Evolutionary conservation across 2,329 filamentous ascomycete genomes (phyloP).

Genomic region (Aspergillus felis): DNA sequence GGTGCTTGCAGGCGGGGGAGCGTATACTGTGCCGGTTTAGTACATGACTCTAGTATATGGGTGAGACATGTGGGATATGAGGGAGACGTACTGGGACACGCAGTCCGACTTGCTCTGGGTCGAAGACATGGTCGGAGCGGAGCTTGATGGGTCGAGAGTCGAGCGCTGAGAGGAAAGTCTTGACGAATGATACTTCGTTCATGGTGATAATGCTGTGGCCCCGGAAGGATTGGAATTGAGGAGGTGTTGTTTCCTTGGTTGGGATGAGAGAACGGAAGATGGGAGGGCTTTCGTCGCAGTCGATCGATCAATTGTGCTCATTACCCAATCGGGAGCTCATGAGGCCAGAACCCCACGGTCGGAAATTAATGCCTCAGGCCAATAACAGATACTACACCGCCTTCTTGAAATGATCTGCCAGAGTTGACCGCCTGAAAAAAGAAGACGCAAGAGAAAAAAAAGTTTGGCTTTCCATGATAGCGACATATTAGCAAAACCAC

Average conservation of each 20-base stretch:
- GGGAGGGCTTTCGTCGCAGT: neutral
- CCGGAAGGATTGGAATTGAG: neutral
- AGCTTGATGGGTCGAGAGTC: conserved; percentile 77
- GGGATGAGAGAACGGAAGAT: neutral
- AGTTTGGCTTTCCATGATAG: conserved; percentile 18
- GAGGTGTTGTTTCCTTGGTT: neutral
- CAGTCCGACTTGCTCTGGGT: conserved; percentile 72
- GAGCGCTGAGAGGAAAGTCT: conserved; percentile 73
- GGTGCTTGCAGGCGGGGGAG: conserved; percentile 45
- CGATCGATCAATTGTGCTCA: conserved; percentile 2
- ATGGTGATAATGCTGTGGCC: conserved; percentile 43
- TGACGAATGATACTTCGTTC: conserved; percentile 82
- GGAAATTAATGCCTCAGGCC: conserved; percentile 3
- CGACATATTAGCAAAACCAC: conserved; percentile 12
- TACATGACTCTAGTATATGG: neutral
- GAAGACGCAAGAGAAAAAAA: conserved; percentile 27
- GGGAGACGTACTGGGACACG: conserved; percentile 64
- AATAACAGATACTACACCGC: conserved; percentile 13
- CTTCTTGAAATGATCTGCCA: conserved; percentile 20
- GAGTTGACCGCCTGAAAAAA: conserved; percentile 21
- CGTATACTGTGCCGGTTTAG: conserved; percentile 36
- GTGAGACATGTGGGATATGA: neutral
- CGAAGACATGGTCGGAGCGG: conserved; percentile 84
- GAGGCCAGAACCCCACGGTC: conserved; percentile 4
- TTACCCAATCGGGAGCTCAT: conserved; percentile 18